phyloP scores from a whole-genome alignment of 305 asterid species.

The Plantago coronopus region DNA sequence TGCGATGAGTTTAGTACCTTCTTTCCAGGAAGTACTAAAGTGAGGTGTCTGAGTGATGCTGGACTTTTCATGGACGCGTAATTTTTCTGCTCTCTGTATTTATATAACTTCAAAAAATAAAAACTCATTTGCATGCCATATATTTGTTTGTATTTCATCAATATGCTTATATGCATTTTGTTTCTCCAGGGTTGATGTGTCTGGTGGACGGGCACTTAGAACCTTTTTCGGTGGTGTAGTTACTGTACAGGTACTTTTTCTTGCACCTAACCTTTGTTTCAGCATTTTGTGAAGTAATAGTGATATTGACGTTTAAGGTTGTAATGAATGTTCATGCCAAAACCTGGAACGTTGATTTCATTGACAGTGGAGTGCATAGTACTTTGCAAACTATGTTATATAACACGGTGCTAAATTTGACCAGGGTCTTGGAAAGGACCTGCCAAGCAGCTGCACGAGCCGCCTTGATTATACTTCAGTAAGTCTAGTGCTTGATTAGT shows the following conservation, averaged over 20 bases:
- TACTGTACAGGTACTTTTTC: constrained; percentile 56
- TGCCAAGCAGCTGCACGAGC: constrained; percentile 62
- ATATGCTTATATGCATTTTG: neutral
- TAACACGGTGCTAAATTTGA: neutral
- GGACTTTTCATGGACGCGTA: constrained; percentile 94
- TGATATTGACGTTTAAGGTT: no score
- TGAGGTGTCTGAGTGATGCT: constrained; percentile 85
- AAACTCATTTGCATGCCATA: neutral
- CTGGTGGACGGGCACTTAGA: constrained; percentile 67
- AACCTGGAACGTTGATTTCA: no score
- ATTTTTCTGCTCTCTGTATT: constrained; percentile 24
- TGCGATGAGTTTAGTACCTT: constrained; percentile 63
- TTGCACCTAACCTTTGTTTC: neutral
- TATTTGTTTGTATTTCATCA: neutral
- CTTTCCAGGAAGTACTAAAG: constrained; percentile 52
- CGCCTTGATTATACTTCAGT: constrained; percentile 73
- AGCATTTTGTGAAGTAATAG: neutral
- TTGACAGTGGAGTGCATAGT: neutral
- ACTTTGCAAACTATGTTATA: neutral
- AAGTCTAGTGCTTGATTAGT: constrained; percentile 26
- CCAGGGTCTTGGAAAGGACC: constrained; percentile 48
- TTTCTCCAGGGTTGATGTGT: constrained; percentile 62
- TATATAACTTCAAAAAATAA: neutral
- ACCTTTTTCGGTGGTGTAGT: constrained; percentile 65
- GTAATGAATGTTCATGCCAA: no score